phyloP scores from a whole-genome alignment of 106 monocot genomes.

The Hemerocallis citrina region DNA sequence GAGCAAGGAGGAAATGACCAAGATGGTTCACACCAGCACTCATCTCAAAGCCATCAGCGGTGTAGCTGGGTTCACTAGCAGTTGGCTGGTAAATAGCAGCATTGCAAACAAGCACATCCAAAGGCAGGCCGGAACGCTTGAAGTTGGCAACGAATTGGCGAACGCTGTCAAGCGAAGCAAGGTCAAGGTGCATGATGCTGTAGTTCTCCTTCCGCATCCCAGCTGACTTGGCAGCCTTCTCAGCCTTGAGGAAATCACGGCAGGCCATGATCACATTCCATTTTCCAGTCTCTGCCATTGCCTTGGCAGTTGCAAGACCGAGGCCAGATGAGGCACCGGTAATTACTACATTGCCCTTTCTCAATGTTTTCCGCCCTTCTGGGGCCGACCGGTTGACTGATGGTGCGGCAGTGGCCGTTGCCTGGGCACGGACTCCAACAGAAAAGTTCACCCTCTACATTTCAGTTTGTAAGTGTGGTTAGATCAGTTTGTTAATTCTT shows the following conservation, averaged over 20 bases:
- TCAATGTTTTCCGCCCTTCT: constrained; percentile 62
- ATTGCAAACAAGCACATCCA: constrained; percentile 89
- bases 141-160: constrained; percentile 68
- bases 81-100: constrained; percentile 87
- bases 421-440: constrained; percentile 48
- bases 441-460: constrained; percentile 26
- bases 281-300: constrained; percentile 72
- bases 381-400: constrained; percentile 22
- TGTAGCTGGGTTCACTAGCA: constrained; percentile 71
- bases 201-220: constrained; percentile 91
- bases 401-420: constrained; percentile 38
- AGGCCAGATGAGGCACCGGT: constrained; percentile 95
- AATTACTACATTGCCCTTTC: constrained; percentile 72
- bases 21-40: constrained; percentile 94
- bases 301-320: constrained; percentile 87
- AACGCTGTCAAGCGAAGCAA: constrained; percentile 88
- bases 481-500: too few species aligned
- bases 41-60: constrained; percentile 92
- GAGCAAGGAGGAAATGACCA: constrained; percentile 77
- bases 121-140: constrained; percentile 34
- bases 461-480: too few species aligned
- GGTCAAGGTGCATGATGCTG: constrained; percentile 85
- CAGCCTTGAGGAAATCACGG: constrained; percentile 95
- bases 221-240: constrained; percentile 64
- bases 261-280: constrained; percentile 96